Base-by-base conservation (phyloP, 441 rosid species). In the Francoa sonchifolia region DNA sequence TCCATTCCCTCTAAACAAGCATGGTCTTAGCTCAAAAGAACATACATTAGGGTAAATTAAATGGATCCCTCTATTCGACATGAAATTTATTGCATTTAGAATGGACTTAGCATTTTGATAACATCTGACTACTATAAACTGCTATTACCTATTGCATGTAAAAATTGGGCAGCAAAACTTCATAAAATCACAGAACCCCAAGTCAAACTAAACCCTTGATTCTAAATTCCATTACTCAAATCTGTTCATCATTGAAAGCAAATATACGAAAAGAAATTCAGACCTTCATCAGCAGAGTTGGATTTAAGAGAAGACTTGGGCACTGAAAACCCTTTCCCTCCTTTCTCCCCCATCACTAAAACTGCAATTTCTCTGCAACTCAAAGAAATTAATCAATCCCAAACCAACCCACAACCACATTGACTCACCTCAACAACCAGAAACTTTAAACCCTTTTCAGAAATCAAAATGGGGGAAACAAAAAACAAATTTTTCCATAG, bases 301-400 rank as follows among this genome's bases (percentile, higher is more conserved):
- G 72, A 43, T 40, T 68, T 73, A 40, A 69, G 61, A 17, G 71
- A 52, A 19, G 65, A 45, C 39, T 61, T 61, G 44, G 74, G 66
- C 8, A 66, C 22, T 5, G 68, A 47, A n/a, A 47, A 51, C 50
- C 65, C 73, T 64, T 64, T 71, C 12, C 85, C 77, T 58, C 79
- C 79, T 48, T 74, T 77, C 47, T 69, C 86, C 18, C 34, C 8
- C 60, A 46, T 46, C 5, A 21, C 22, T 62, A 59, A 47, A 61
- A 58, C 51, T 16, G 19, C 25, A 35, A 11, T 22, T n/a, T 23
- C 22, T 25, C 60, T 38, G 53, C 48, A 33, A 34, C 55, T 40
- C 33, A 39, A 50, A 33, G 28, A 6, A 25, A 25, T 5, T 25
- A 5, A 9, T 6, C 5, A 9, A 25, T 6, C 5, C 28, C 28